These are phyloP conservation scores for Lipomyces spencermartinsiae DNA, from an alignment of 805 yeast species.

Conservation along the genomic window DNA sequence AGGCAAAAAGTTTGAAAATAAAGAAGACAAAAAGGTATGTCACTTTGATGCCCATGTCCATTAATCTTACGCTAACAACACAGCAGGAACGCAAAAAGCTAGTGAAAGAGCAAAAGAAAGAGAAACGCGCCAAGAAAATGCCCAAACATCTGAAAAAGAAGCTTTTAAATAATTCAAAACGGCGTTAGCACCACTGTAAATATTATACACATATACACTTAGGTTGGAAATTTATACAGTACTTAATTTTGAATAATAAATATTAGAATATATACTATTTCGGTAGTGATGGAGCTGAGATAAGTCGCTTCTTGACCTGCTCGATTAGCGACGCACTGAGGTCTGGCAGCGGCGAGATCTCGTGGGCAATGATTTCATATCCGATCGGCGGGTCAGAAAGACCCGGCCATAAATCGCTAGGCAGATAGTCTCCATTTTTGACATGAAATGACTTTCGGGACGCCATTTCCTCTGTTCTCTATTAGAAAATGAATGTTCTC, in stretches of 20 bases:
- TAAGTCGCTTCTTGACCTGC: conserved; percentile 27
- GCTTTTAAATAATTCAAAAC: conserved; percentile 60
- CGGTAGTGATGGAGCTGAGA: conserved; percentile 8
- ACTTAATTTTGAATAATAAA: background rate
- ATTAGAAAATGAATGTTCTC: background rate
- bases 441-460: conserved; percentile 54
- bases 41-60: too few species aligned
- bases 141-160: conserved; percentile 84
- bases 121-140: conserved; percentile 80
- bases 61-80: conserved; percentile 6
- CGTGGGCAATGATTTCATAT: conserved; percentile 40
- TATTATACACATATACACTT: background rate
- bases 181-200: conserved; percentile 11
- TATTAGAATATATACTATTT: conserved; percentile 1
- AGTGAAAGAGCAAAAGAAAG: conserved; percentile 78
- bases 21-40: conserved; percentile 66
- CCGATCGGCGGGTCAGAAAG: conserved; percentile 47
- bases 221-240: background rate
- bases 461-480: conserved; percentile 49
- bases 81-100: conserved; percentile 62
- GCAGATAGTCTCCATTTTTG: conserved; percentile 61
- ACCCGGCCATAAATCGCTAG: conserved; percentile 60
- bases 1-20: conserved; percentile 81
- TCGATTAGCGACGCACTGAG: conserved; percentile 22
- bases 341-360: conserved; percentile 35